Evolutionary conservation across 805 yeast species (phyloP), one percentile per base, ranked within the genome.

Genomic region (Cyberlindnera bimundalis): DNA sequence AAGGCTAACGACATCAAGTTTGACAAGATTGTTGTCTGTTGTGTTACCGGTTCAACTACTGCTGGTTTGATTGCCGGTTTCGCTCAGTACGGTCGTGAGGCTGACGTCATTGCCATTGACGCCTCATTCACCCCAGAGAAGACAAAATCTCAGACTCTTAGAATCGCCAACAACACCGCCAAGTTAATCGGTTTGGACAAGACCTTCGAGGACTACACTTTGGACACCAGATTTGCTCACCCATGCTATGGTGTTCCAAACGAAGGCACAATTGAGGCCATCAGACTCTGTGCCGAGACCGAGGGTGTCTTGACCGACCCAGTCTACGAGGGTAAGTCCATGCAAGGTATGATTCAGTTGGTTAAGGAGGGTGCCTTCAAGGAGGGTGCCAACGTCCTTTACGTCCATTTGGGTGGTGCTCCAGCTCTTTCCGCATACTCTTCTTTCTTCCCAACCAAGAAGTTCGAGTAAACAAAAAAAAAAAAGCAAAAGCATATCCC

Each of bases 371-470:
- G 42, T 31, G 39, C 42, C 20, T 31, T 46, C 32, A 23, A 32
- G 21, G 43, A 39, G 25, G 49, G 49, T 18, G 12, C 49, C 7
- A 46, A 46, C 40, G 46, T 46, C 30, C 27, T 46, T 10, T 46
- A 46, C 42, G 49, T 42, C 32, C 49, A 46, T 28, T 37, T 46
- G 42, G 49, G 49, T 42, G 49, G 49, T 42, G 43, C 49, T 24
- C 49, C 49, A 36, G 49, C 49, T 12, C 29, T 45, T 18, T 42
- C 46, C 8, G 49, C 49, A 14, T 45, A 45, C 41, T 45, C 49
- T 16, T 45, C 49, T 10, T 45, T 45, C 49, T 45, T 45, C 46
- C 49, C 49, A 42, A 39, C 46, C 20, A 45, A 45, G 45, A 23
- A 19, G 24, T 31, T 32, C 33, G 33, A 28, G 33, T 33, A 14